A percentile compares a stretch with the other conserved stretches of the same genome.
phyloP scores from a whole-genome alignment of 768 basidiomycete species.

The Boletellus sp. region DNA sequence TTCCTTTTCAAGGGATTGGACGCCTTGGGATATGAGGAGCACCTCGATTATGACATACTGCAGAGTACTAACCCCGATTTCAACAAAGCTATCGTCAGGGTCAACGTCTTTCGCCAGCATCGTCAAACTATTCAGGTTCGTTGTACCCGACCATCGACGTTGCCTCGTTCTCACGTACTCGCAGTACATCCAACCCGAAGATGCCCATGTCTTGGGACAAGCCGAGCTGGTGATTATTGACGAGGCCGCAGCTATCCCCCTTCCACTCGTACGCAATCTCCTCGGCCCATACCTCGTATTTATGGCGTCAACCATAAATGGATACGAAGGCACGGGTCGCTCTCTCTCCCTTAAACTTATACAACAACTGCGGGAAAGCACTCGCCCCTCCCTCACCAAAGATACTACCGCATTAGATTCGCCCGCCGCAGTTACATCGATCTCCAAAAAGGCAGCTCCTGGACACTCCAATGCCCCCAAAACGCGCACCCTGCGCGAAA shows the following conservation, averaged over 20 bases:
- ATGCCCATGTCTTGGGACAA: constrained; percentile 95
- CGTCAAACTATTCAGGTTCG: constrained; percentile 93
- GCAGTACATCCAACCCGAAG: constrained; percentile 98
- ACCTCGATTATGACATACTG: constrained; percentile 94
- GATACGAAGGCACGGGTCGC: constrained; percentile 99
- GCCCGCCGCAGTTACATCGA: constrained; percentile 32
- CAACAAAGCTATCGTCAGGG: constrained; percentile 91
- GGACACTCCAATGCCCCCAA: constrained; percentile 60
- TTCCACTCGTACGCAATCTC: constrained; percentile 92
- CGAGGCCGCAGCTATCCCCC: constrained; percentile 96
- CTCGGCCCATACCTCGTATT: constrained; percentile 97
- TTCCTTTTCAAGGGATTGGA: constrained; percentile 98
- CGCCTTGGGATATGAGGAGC: constrained; percentile 92
- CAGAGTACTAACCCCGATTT: constrained; percentile 95
- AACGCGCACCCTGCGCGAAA: constrained; percentile 75
- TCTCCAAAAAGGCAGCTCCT: constrained; percentile 47
- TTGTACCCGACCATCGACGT: background rate
- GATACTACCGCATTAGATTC: constrained; percentile 44
- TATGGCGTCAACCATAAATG: constrained; percentile 99
- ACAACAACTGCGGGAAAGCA: constrained; percentile 91
- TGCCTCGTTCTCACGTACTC: constrained; percentile 2
- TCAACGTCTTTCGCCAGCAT: constrained; percentile 90
- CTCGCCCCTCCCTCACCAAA: constrained; percentile 73
- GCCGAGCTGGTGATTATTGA: constrained; percentile 98
- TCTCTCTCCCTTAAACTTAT: constrained; percentile 97